A percentile compares a stretch with the other conserved stretches of the same genome.
Evolutionary conservation across 1,284 basidiomycete species (phyloP).

Genomic region (Trichosporon inkin): DNA sequence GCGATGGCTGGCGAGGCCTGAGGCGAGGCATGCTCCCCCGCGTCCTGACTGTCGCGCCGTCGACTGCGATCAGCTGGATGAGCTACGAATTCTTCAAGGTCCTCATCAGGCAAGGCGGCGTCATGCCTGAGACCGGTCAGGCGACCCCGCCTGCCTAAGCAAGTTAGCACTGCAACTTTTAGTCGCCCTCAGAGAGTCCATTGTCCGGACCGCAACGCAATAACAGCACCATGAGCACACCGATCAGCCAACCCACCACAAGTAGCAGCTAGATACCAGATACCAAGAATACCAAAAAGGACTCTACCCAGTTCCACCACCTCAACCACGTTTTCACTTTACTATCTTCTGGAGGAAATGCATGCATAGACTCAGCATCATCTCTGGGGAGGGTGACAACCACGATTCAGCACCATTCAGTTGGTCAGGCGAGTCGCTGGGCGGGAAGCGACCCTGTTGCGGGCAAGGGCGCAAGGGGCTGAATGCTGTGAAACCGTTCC

Average conservation of each 20-base stretch:
- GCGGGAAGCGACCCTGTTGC: too few species aligned
- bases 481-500: too few species aligned
- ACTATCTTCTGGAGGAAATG: not conserved
- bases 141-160: constrained; percentile 10
- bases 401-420: too few species aligned
- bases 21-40: constrained; percentile 82
- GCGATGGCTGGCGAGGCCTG: constrained; percentile 84
- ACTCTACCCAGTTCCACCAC: not conserved
- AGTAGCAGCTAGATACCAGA: not conserved
- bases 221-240: not conserved
- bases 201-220: not conserved
- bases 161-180: too few species aligned
- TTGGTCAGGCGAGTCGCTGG: too few species aligned
- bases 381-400: too few species aligned
- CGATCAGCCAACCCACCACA: not conserved
- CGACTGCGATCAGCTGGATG: constrained; percentile 95
- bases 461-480: too few species aligned
- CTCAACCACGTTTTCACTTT: not conserved
- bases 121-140: constrained; percentile 41
- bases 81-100: constrained; percentile 88
- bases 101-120: constrained; percentile 42
- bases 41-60: constrained; percentile 93
- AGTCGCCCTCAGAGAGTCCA: not conserved
- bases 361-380: too few species aligned
- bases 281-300: not conserved